Base-by-base conservation (phyloP, 768 basidiomycete genomes). In the Kwoniella shandongensis region DNA sequence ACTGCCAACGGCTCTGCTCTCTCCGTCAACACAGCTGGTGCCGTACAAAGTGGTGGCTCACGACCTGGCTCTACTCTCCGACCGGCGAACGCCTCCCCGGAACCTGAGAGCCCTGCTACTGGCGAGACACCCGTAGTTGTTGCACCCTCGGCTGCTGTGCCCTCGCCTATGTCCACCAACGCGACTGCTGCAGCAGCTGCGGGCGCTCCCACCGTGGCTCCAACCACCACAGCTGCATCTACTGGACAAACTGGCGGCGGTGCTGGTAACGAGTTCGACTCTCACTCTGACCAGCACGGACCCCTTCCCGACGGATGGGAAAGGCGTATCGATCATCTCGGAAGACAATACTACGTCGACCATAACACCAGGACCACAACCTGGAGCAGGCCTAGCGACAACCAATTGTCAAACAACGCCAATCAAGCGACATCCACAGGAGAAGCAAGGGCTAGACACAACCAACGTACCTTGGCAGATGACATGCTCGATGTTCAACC, bases 361-460 rank as follows among this genome's bases (percentile, higher is more conserved):
- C 96, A 98, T 79, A 98, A 97, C 76, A 91, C 90, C 8, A 87
- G 96, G 54, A 89, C 88, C 12, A 99, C 96, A 6, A 98, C 96
- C 0, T 99, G 96, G 96, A 93, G 91, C 74, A 81, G 96, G 17
- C 94, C 94, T 6, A 89, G 87, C 22, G 78, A 84, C 12, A 91
- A 82, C 69, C 86, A 88, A 42, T 82, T 84, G 3, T 85, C 82
- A 13, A 93, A 94, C 88, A 89, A 73, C 48, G 70, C 71, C 29
- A 67, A 66, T 26, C 72, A 74, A 50, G 67, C 76, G 12, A 69
- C 60, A 20, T 57, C 65, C 15, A 70, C 77, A 12, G 72, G 71
- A 39, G 76, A 77, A 53, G 75, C 76, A 47, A 61, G 76, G 5
- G 76, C 76, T 8, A 41, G 77, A 26, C 77, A 78, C 66, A 77